Conservation (phyloP, 192 early-diverging fungal genomes). For the Umbelopsis ramanniana region DNA sequence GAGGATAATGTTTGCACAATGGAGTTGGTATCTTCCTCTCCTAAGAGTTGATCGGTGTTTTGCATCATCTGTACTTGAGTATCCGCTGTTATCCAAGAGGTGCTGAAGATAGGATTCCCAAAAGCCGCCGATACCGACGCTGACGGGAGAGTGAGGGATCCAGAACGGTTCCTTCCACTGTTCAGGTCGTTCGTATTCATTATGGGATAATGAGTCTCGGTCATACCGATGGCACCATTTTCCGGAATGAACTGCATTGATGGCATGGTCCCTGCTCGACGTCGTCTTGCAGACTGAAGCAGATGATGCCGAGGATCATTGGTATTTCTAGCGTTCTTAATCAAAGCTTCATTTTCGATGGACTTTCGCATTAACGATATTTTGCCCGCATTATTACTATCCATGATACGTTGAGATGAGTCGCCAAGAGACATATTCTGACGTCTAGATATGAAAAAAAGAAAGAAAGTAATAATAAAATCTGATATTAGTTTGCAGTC, state of each 20-base stretch:
- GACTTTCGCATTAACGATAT: slow-evolving; percentile 5
- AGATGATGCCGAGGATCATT: slow-evolving; percentile 19
- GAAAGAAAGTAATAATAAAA: background rate
- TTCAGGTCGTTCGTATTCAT: background rate
- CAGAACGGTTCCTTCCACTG: slow-evolving; percentile 31
- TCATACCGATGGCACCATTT: slow-evolving; percentile 16
- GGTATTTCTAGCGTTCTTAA: background rate
- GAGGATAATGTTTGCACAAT: slow-evolving; percentile 38
- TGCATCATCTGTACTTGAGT: slow-evolving; percentile 12
- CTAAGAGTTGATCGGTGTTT: slow-evolving; percentile 27
- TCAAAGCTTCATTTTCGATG: background rate
- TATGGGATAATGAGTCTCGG: slow-evolving; percentile 8
- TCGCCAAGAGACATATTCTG: background rate
- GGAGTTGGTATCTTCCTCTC: slow-evolving; percentile 29
- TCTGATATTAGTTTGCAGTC: background rate
- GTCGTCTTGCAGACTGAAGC: slow-evolving; percentile 23
- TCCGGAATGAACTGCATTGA: slow-evolving; percentile 25
- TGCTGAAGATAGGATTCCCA: slow-evolving; percentile 21
- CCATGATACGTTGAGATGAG: background rate
- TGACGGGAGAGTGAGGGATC: slow-evolving; percentile 32
- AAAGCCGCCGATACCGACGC: slow-evolving; percentile 15
- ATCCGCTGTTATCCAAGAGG: background rate
- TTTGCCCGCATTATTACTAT: background rate
- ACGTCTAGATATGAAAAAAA: background rate
- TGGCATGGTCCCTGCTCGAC: slow-evolving; percentile 41